Percentiles rank a stretch among this genome's conserved stretches.
phyloP scores from a whole-genome alignment of 441 rosid genomes.

The Pelargonium fulgidum region DNA sequence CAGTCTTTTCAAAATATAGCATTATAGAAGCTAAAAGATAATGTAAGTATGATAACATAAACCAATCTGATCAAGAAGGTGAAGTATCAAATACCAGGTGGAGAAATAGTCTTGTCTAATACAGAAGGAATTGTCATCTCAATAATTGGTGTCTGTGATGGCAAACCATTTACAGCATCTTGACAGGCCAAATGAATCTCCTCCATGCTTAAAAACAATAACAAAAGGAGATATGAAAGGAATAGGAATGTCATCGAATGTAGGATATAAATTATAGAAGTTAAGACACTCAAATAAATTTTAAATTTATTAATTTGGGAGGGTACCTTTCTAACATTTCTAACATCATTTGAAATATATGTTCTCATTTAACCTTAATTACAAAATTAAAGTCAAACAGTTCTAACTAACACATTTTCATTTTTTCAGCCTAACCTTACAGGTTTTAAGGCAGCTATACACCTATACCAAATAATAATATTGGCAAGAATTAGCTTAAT shows the following conservation, averaged over 20 bases:
- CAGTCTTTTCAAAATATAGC: neutral
- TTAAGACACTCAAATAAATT: neutral
- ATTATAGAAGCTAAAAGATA: neutral
- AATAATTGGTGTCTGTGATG: slow-evolving; percentile 73
- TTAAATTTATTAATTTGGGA: neutral
- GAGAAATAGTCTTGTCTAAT: slow-evolving; percentile 80
- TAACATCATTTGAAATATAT: neutral
- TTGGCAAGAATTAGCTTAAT: neutral
- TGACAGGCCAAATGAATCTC: slow-evolving; percentile 76
- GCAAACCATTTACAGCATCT: slow-evolving; percentile 70
- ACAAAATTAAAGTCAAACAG: neutral
- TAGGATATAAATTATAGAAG: neutral
- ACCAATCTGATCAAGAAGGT: slow-evolving; percentile 6
- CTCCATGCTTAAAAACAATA: slow-evolving; percentile 52
- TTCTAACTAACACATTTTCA: neutral
- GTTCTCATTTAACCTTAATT: neutral
- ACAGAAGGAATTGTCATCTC: slow-evolving; percentile 88
- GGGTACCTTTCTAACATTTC: neutral
- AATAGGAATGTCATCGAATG: neutral
- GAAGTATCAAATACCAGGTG: slow-evolving; percentile 43
- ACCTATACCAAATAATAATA: neutral
- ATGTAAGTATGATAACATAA: neutral
- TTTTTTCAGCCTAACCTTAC: neutral
- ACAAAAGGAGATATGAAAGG: neutral
- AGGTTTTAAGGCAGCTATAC: neutral